Base-by-base conservation (phyloP, 805 yeast species). In the Saccharomycopsis sp. region DNA sequence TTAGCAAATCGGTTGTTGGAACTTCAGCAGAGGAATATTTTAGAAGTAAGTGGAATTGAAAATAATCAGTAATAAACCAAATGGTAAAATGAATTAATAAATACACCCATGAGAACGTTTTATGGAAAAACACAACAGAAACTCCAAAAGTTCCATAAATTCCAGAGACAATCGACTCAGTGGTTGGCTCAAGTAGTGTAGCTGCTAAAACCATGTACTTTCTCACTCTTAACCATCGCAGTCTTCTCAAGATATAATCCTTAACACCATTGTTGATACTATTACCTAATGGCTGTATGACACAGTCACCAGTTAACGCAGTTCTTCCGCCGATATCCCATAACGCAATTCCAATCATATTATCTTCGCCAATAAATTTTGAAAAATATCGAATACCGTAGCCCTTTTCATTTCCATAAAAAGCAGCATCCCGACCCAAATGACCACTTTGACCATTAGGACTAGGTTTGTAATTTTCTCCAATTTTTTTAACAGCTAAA, bases 181-280 rank as follows among this genome's bases (percentile, higher is more conserved):
- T 87, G 4, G 89, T 74, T 2, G 96, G 96, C 57, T 87, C 96
- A 22, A 86, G 65, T 40, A 87, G 58, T 0, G 96, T 87, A 1
- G 96, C 96, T 11, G 78, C 77, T 24, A 81, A 63, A 2, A 87
- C 96, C 94, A 87, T 86, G 59, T 85, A 85, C 56, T 82, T 84
- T 27, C 96, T 67, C 9, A 86, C 94, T 35, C 96, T 68, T 19
- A 87, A 63, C 96, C 96, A 87, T 45, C 96, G 67, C 21, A 81
- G 77, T 44, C 96, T 65, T 44, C 96, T 68, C 38, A 69, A 60
- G 42, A 79, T 66, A 59, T 83, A 87, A 51, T 82, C 85, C 35
- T 56, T 52, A 9, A 78, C 54, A 0, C 64, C 66, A 27, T 57
- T 58, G 19, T 51, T 53, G 20, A 44, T 36, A 11, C 66, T 58